Evolutionary conservation across 805 yeast genomes (phyloP), one percentile per base, ranked within the genome.

Genomic region (Ogataea paradorogensis): DNA sequence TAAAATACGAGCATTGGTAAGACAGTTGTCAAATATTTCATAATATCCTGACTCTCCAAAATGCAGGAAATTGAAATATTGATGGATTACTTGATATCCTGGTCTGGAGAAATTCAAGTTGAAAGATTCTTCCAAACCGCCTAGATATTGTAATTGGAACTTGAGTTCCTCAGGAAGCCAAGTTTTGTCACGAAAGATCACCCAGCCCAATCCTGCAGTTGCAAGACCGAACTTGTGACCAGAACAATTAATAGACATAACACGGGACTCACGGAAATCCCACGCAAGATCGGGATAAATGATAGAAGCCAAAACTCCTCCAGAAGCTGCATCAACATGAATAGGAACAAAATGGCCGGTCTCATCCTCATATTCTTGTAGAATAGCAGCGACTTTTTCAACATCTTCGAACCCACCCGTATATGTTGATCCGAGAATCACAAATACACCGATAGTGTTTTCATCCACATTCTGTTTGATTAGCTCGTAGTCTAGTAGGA

Each of bases 211-310:
- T 30, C 97, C 97, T 9, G 91, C 95, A 18, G 95, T 78, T 22
- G 90, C 84, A 35, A 89, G 69, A 25, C 97, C 97, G 64, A 85
- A 89, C 66, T 89, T 89, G 67, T 89, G 97, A 43, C 96, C 96
- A 1, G 95, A 84, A 9, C 95, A 77, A 67, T 88, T 90, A 65
- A 89, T 88, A 22, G 90, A 80, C 47, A 74, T 78, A 33, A 89
- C 97, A 45, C 96, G 73, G 18, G 77, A 76, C 33, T 84, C 59
- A 46, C 80, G 67, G 66, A 89, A 90, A 61, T 88, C 96, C 96
- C 96, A 89, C 51, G 71, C 74, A 46, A 80, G 70, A 13, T 82
- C 75, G 4, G 95, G 95, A 58, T 73, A 82, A 21, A 78, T 62
- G 56, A 89, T 84, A 14, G 97, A 95, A 2, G 95, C 95, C 30